Evolutionary conservation across 2,329 filamentous ascomycete species (phyloP), one percentile per base, ranked within the genome.

Genomic region (Verticillium longisporum): DNA sequence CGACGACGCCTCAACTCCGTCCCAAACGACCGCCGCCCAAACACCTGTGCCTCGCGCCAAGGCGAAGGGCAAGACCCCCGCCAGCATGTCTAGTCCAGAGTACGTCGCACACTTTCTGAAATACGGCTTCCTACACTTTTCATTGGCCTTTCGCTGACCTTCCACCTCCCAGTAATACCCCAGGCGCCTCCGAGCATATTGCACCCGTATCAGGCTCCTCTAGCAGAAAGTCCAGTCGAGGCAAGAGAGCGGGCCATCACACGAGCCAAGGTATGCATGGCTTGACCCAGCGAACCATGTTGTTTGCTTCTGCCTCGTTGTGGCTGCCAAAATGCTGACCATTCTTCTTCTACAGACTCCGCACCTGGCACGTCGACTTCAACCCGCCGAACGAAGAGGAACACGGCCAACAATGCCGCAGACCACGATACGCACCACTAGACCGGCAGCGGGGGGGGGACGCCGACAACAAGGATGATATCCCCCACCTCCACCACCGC

Each of bases 51-150:
- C 11, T 59, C 26, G 26, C 68, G 68, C 72, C 79, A 57, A 73
- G 68, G 83, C 77, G 70, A 89, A 84, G 74, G 83, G 81, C 70
- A 89, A 88, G 75, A 81, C 75, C 63, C 67, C 80, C 66, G 80
- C 81, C 72, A 82, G 80, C 72, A 94, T 93, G 90, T 91, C 90
- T 71, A 87, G 83, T 75, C 82, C 83, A 75, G 86, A 85, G 89
- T 92, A 83, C 68, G 83, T 69, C 62, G 53, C 13, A 34, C 4
- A 15, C 6, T 31, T 6, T 14, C 54, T 26, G 26, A 26, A 53
- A n/a, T 53, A 9, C 32, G 1, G 11, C 26, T 14, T 6, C 15
- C 10, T 13, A 15, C 26, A 14, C 26, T 3, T 55, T 14, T 15
- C 54, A 26, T 11, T 33, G 21, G 7, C 6, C 13, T 34, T 36